Conservation (phyloP, 208 protist genomes). For the Trichomonas vaginalis region DNA sequence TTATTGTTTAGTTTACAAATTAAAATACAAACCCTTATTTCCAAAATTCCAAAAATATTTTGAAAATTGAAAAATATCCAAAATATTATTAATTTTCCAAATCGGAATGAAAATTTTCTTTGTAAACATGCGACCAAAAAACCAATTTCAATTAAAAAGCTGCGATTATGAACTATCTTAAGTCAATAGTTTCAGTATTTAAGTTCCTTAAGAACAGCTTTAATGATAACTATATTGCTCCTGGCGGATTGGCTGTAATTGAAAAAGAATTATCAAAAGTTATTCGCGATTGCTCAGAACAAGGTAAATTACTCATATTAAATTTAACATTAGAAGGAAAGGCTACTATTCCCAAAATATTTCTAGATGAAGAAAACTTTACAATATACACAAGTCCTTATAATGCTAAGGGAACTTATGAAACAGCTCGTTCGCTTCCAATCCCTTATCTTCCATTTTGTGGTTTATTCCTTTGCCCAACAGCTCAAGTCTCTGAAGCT, state of each 20-base stretch:
- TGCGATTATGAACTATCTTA: too few relatives aligned
- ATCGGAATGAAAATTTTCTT: too few relatives aligned
- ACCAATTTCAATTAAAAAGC: too few relatives aligned
- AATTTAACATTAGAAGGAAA: neutral
- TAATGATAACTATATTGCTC: neutral
- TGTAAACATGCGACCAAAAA: too few relatives aligned
- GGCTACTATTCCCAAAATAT: neutral
- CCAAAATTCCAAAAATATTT: too few relatives aligned
- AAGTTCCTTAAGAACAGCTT: too few relatives aligned
- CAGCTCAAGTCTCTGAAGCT: neutral
- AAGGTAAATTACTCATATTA: neutral
- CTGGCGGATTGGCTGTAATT: neutral
- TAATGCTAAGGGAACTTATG: neutral
- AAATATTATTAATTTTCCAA: too few relatives aligned
- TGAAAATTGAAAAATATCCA: too few relatives aligned
- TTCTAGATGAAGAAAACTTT: neutral
- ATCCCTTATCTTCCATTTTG: neutral
- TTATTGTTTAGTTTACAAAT: too few relatives aligned
- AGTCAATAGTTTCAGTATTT: too few relatives aligned
- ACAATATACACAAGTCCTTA: neutral
- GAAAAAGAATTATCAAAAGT: neutral
- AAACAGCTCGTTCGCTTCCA: neutral
- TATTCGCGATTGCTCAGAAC: neutral
- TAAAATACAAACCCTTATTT: too few relatives aligned
- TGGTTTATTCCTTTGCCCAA: neutral